Conservation (phyloP, 306 rosid species). For the Vigna reflexopilosa region DNA sequence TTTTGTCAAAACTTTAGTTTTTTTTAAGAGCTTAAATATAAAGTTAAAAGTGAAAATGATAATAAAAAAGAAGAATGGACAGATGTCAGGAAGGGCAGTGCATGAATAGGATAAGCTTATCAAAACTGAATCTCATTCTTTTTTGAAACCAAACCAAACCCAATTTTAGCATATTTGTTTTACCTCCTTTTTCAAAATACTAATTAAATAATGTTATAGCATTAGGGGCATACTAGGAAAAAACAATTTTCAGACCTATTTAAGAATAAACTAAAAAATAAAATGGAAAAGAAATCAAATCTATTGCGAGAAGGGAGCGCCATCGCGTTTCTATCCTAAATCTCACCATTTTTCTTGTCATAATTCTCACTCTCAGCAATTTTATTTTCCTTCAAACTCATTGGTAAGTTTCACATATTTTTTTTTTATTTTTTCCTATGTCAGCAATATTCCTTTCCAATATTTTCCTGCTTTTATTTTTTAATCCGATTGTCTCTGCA, state of each 20-base stretch:
- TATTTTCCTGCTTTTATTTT: not conserved
- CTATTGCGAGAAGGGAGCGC: not conserved
- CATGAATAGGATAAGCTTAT: not conserved
- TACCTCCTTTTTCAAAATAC: constrained; percentile 27
- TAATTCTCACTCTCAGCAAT: constrained; percentile 20
- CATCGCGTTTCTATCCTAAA: constrained; percentile 41
- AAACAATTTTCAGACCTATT: not conserved
- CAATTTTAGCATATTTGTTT: constrained; percentile 26
- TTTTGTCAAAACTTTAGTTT: no score
- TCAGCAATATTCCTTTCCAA: not conserved
- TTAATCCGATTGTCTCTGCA: constrained; percentile 4
- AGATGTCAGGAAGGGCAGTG: not conserved
- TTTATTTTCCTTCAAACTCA: not conserved
- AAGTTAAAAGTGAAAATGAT: not conserved
- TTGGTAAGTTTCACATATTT: constrained; percentile 1
- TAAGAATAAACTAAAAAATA: constrained; percentile 13
- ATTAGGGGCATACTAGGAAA: not conserved
- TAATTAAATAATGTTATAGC: not conserved
- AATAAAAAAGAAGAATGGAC: not conserved
- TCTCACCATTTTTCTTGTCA: constrained; percentile 48
- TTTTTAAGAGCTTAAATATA: no score
- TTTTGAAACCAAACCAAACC: not conserved
- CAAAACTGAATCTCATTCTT: constrained; percentile 14
- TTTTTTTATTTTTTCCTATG: constrained; percentile 26
- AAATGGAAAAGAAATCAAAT: not conserved